phyloP scores from a whole-genome alignment of 2,329 filamentous ascomycete genomes.

The Monosporascus sp. region DNA sequence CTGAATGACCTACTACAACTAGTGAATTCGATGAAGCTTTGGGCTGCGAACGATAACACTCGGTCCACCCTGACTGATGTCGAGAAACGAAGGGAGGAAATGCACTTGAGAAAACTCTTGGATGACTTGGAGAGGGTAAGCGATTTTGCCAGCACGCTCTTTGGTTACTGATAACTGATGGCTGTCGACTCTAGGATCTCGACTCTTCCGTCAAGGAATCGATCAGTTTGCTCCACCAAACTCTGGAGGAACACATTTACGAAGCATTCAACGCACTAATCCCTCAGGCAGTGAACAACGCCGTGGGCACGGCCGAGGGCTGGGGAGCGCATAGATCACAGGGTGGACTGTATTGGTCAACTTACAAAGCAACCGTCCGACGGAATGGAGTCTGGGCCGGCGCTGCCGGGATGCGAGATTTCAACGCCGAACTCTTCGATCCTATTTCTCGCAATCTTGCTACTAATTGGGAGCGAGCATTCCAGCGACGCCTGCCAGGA shows the following conservation, averaged over 20 bases:
- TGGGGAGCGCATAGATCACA: slow-evolving; percentile 34
- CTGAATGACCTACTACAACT: slow-evolving; percentile 46
- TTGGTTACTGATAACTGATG: neutral
- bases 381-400: slow-evolving; percentile 23
- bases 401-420: slow-evolving; percentile 23
- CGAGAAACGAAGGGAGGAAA: slow-evolving; percentile 11
- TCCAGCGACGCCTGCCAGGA: slow-evolving; percentile 17
- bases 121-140: slow-evolving; percentile 17
- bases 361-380: slow-evolving; percentile 45
- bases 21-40: slow-evolving; percentile 42
- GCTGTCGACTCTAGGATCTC: slow-evolving; percentile 21
- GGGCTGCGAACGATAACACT: slow-evolving; percentile 10
- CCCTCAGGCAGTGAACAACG: slow-evolving; percentile 31
- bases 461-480: slow-evolving; percentile 23
- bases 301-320: slow-evolving; percentile 27
- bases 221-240: slow-evolving; percentile 32
- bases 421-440: slow-evolving; percentile 22
- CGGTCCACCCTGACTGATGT: slow-evolving; percentile 8
- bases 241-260: slow-evolving; percentile 40
- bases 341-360: slow-evolving; percentile 45
- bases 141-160: neutral
- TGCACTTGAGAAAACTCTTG: slow-evolving; percentile 15
- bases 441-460: slow-evolving; percentile 16
- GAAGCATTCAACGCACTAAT: slow-evolving; percentile 36
- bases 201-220: slow-evolving; percentile 33